Evolutionary conservation across 768 basidiomycete species (phyloP), one percentile per base, ranked within the genome.

Genomic region (Auricularia sp.): DNA sequence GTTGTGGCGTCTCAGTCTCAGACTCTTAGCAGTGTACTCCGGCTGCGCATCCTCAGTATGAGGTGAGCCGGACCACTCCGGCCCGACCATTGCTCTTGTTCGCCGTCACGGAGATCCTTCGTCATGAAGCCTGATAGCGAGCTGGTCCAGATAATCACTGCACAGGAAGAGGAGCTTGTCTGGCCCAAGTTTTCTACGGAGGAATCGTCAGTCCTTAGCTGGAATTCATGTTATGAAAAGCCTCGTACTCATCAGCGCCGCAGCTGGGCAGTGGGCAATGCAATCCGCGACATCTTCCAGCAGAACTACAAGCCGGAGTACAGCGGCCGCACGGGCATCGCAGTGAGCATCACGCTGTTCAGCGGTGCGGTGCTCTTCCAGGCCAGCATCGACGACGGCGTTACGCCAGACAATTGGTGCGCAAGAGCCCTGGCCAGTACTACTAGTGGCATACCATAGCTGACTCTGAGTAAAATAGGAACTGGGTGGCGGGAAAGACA

Each of bases 401-500:
- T 35, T 10, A 24, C 29, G 24, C 56, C 56, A 29, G 56, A 59
- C 29, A 59, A 59, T 29, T 59, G 56, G 56, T 59, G 10, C 54
- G 29, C 29, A 29, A 29, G 29, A 29, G 54, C 24, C 54, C 16
- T 56, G 8, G 10, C 16, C 24, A 18, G 24, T 21, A 1, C 54
- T 21, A 18, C 14, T 29, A 56, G 10, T 56, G 8, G 24, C 13
- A 59, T 59, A 21, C 24, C 3, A 3, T 18, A 6, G 18, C 14
- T 51, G 47, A 16, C 18, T 0, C 11, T 21, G 29, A 29, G 1
- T 59, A 2, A 1, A 24, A 29, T 33, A 59, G 56, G 56, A 59
- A 59, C 24, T 59, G 56, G 56, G 56, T 59, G 8, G 56, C 56
- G 10, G 56, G 56, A 7, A 59, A 59, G 56, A 59, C 56, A n/a